A percentile compares a stretch with the other conserved stretches of the same genome.
These are phyloP conservation scores for Mycena floridula DNA, from an alignment of 768 basidiomycete species.

Conservation along the genomic window DNA sequence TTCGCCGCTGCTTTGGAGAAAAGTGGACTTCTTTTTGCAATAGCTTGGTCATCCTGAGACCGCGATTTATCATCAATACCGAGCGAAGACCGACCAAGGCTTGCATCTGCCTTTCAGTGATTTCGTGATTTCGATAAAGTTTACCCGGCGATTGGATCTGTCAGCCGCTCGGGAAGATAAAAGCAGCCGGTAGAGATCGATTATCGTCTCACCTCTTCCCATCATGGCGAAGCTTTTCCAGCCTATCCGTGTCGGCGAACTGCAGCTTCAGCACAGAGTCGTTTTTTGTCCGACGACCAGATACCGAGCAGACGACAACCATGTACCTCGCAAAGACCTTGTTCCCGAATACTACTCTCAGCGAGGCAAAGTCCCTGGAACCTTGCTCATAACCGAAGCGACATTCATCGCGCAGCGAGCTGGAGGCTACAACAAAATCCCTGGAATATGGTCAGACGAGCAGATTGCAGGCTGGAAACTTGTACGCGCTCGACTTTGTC, in stretches of 20 bases:
- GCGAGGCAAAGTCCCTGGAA: constrained; percentile 25
- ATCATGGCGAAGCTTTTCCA: too few relatives aligned
- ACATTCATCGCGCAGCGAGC: constrained; percentile 14
- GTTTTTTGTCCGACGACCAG: not conserved
- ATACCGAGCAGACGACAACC: not conserved
- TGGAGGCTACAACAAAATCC: constrained; percentile 27
- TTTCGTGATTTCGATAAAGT: too few relatives aligned
- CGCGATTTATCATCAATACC: too few relatives aligned
- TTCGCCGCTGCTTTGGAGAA: too few relatives aligned
- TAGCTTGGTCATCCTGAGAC: too few relatives aligned
- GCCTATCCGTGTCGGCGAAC: not conserved
- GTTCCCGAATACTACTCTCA: constrained; percentile 31
- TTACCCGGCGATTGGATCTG: too few relatives aligned
- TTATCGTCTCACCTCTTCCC: too few relatives aligned
- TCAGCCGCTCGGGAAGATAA: too few relatives aligned
- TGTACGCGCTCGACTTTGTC: not conserved
- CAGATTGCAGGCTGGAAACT: not conserved
- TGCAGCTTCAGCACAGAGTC: not conserved
- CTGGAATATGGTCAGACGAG: not conserved
- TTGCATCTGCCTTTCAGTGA: too few relatives aligned
- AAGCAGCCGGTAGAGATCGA: too few relatives aligned
- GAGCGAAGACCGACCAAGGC: too few relatives aligned
- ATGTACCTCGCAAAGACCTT: constrained; percentile 23
- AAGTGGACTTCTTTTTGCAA: too few relatives aligned
- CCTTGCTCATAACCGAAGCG: constrained; percentile 2